phyloP scores from a whole-genome alignment of 116 monocot genomes.

The Iris pallida region DNA sequence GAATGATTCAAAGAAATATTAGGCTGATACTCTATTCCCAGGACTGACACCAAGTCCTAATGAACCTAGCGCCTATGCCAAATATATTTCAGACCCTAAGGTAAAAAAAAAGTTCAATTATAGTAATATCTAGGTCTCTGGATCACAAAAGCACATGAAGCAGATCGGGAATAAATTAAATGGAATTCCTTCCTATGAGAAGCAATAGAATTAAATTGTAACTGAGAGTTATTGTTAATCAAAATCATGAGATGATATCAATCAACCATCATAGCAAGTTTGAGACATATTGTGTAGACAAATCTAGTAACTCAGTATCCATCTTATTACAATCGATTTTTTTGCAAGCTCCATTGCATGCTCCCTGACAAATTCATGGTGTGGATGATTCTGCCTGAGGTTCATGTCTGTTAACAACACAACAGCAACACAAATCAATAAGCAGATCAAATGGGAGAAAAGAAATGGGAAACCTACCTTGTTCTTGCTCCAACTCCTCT shows the following conservation, averaged over 20 bases:
- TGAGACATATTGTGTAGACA: not conserved
- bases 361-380: slow-evolving; percentile 32
- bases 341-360: slow-evolving; percentile 38
- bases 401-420: slow-evolving; percentile 2
- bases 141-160: not conserved
- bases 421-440: not conserved
- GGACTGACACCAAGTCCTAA: too few species aligned
- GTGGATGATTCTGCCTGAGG: slow-evolving; percentile 4
- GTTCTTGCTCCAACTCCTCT: slow-evolving; percentile 22
- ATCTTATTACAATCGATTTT: slow-evolving; percentile 34
- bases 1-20: too few species aligned
- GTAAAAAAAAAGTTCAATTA: too few species aligned
- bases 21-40: too few species aligned
- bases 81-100: too few species aligned
- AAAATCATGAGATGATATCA: not conserved
- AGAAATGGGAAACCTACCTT: slow-evolving; percentile 2
- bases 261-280: not conserved
- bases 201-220: not conserved
- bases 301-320: slow-evolving; percentile 35
- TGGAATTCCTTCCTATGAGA: not conserved
- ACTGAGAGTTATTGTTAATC: not conserved
- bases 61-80: too few species aligned
- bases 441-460: not conserved
- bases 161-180: not conserved
- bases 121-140: not conserved